phyloP scores from a whole-genome alignment of 2,329 filamentous ascomycete species.

The Rasamsonia emersonii region DNA sequence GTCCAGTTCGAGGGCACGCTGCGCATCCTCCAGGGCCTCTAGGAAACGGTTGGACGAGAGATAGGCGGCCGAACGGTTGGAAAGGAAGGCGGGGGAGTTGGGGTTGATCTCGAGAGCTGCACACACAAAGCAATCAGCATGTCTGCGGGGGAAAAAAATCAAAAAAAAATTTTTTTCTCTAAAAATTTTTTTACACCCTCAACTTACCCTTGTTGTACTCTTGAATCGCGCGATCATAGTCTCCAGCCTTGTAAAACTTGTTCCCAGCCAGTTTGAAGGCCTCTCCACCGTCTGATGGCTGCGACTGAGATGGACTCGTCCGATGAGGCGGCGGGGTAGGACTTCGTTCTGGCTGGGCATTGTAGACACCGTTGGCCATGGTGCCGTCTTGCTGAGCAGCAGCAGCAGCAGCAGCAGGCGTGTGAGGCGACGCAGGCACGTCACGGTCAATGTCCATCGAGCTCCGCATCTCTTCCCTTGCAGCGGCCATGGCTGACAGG shows the following conservation, averaged over 20 bases:
- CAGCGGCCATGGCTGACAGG: constrained; percentile 51
- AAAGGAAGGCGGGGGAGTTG: constrained; percentile 78
- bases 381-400: constrained; percentile 11
- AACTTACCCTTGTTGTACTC: constrained; percentile 87
- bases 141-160: constrained; percentile 1
- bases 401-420: constrained; percentile 35
- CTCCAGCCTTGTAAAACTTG: constrained; percentile 91
- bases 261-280: constrained; percentile 88
- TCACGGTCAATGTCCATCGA: constrained; percentile 74
- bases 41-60: constrained; percentile 77
- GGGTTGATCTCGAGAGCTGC: constrained; percentile 82
- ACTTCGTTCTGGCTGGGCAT: constrained; percentile 29
- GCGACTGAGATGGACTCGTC: constrained; percentile 33
- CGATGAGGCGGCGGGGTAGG: constrained; percentile 41
- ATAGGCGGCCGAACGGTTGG: constrained; percentile 89
- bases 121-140: constrained; percentile 8
- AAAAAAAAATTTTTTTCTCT: constrained; percentile 2
- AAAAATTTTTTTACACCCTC: neutral
- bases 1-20: constrained; percentile 71
- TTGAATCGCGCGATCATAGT: constrained; percentile 78
- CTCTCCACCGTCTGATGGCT: constrained; percentile 74
- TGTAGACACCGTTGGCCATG: constrained; percentile 23
- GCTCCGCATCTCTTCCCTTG: constrained; percentile 40
- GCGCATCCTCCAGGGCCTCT: constrained; percentile 79
- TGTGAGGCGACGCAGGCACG: constrained; percentile 46